Evolutionary conservation across 768 basidiomycete species (phyloP).

Genomic region (Lactarius psammicola): DNA sequence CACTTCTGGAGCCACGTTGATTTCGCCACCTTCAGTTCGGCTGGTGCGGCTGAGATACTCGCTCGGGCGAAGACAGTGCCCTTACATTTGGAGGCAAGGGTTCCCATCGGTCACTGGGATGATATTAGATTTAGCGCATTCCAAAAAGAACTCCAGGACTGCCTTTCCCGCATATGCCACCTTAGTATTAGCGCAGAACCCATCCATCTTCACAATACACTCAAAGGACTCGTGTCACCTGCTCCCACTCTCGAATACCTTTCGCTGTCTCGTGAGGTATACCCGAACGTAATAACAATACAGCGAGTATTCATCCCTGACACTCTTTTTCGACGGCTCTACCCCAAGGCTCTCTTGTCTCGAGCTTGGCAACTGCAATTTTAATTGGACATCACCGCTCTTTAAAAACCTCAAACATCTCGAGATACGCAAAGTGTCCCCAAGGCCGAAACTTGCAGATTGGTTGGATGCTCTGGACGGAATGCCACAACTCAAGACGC

Average conservation of each 20-base stretch:
- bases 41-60: conserved; percentile 9
- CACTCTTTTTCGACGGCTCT: neutral
- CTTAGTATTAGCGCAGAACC: neutral
- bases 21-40: no score
- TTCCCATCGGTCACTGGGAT: no score
- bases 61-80: conserved; percentile 16
- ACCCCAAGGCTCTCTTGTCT: conserved; percentile 9
- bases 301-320: neutral
- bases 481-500: no score
- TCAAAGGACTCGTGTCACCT: no score
- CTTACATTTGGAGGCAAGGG: neutral
- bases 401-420: conserved; percentile 2
- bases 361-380: conserved; percentile 2
- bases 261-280: neutral
- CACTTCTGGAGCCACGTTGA: conserved; percentile 19
- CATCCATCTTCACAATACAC: neutral
- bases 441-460: neutral
- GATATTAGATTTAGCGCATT: neutral
- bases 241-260: no score
- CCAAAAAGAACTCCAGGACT: neutral
- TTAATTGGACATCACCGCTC: conserved; percentile 10
- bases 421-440: neutral
- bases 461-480: conserved; percentile 9
- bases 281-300: no score
- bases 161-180: conserved; percentile 4